A percentile compares a stretch with the other conserved stretches of the same genome.
Evolutionary conservation across 768 basidiomycete genomes (phyloP).

Genomic region (Kwoniella sp.): DNA sequence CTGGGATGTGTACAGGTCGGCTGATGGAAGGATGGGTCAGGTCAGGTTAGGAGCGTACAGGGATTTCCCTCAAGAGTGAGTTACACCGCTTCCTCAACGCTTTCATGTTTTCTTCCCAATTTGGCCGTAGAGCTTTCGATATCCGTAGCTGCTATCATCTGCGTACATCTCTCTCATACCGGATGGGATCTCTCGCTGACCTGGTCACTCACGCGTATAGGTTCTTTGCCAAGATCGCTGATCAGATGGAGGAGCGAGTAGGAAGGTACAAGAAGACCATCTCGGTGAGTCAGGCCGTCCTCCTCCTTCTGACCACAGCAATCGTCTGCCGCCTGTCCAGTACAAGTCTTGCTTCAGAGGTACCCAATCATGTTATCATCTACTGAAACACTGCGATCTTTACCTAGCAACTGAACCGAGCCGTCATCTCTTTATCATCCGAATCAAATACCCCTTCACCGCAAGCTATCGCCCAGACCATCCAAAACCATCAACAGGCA

Average conservation of each 20-base stretch:
- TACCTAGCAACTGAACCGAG: conserved; percentile 49
- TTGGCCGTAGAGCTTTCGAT: too few species aligned
- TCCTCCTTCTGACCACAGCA: not conserved
- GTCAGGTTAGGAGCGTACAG: conserved; percentile 32
- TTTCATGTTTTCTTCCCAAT: not conserved
- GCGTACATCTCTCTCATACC: too few species aligned
- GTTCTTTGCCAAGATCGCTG: conserved; percentile 39
- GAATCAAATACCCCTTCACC: conserved; percentile 39
- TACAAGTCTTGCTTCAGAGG: too few species aligned
- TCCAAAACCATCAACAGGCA: conserved; percentile 47
- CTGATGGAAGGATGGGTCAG: conserved; percentile 40
- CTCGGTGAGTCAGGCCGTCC: conserved; percentile 26
- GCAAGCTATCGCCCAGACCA: conserved; percentile 47
- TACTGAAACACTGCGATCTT: too few species aligned
- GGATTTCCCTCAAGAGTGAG: conserved; percentile 45
- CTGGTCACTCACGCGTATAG: conserved; percentile 16
- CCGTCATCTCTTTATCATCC: conserved; percentile 27
- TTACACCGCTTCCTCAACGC: not conserved
- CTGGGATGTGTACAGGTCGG: conserved; percentile 36
- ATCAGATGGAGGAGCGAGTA: conserved; percentile 38
- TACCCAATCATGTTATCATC: too few species aligned
- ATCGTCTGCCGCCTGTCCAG: not conserved
- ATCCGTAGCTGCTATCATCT: not conserved
- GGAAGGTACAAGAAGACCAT: conserved; percentile 41
- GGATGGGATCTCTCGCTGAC: not conserved